Evolutionary conservation across 108 stramenopile genomes (phyloP).

Genomic region (Cyclotella atomus): DNA sequence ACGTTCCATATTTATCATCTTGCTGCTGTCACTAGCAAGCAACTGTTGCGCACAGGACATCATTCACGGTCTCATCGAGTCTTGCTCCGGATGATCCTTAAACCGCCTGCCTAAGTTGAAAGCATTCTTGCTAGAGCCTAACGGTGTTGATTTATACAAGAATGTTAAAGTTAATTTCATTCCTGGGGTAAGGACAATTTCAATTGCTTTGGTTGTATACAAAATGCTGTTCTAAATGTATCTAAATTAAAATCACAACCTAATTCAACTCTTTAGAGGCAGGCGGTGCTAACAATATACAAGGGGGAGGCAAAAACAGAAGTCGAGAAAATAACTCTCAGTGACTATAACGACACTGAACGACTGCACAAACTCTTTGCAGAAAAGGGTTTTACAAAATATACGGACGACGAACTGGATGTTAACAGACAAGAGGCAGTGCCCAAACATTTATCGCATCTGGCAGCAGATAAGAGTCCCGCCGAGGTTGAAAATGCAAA

Average conservation of each 20-base stretch:
- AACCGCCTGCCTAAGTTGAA: constrained; percentile 60
- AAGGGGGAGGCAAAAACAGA: constrained; percentile 45
- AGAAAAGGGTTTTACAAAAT: constrained; percentile 42
- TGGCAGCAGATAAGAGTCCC: constrained; percentile 5
- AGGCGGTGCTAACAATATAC: constrained; percentile 56
- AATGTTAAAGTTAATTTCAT: constrained; percentile 62
- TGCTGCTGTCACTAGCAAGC: background rate
- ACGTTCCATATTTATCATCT: no score
- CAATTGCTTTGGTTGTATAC: background rate
- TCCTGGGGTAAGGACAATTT: constrained; percentile 17
- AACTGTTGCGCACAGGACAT: constrained; percentile 15
- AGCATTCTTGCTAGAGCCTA: constrained; percentile 56
- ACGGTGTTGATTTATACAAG: constrained; percentile 57
- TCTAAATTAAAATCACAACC: no score
- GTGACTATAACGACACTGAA: constrained; percentile 40
- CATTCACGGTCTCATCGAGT: constrained; percentile 51
- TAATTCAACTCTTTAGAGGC: no score
- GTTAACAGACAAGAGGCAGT: constrained; percentile 3
- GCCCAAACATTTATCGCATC: constrained; percentile 1
- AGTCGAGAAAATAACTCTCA: constrained; percentile 34
- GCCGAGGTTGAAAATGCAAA: background rate
- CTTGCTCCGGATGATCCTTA: constrained; percentile 65
- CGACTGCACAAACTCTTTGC: constrained; percentile 38
- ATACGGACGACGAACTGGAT: constrained; percentile 23
- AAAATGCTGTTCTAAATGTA: no score